Evolutionary conservation across 2,329 filamentous ascomycete genomes (phyloP).

Genomic region (Beauveria brongniartii): DNA sequence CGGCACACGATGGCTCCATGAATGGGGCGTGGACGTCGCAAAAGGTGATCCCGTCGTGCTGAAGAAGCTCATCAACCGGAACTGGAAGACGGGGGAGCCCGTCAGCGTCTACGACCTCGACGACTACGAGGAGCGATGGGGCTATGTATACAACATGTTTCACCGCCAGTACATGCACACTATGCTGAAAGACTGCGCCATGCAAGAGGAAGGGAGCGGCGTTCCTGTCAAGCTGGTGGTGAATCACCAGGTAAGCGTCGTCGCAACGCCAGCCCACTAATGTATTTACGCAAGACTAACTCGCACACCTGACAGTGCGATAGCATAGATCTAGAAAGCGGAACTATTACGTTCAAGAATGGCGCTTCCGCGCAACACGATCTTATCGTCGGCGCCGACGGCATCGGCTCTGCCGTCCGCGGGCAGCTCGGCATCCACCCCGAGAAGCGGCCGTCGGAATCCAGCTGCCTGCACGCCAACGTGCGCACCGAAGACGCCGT

Average conservation of each 20-base stretch:
- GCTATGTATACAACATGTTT: slow-evolving; percentile 61
- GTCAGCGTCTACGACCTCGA: slow-evolving; percentile 55
- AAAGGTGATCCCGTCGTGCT: slow-evolving; percentile 59
- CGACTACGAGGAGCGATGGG: slow-evolving; percentile 59
- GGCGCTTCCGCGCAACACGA: slow-evolving; percentile 44
- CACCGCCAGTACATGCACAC: slow-evolving; percentile 61
- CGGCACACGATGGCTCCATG: slow-evolving; percentile 60
- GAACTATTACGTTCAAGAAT: slow-evolving; percentile 45
- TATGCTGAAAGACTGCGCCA: slow-evolving; percentile 55
- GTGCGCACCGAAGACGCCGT: slow-evolving; percentile 54
- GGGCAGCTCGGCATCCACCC: slow-evolving; percentile 54
- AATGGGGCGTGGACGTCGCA: slow-evolving; percentile 57
- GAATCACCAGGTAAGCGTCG: slow-evolving; percentile 41
- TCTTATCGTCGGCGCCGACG: slow-evolving; percentile 56
- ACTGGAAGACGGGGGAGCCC: slow-evolving; percentile 62
- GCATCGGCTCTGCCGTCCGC: slow-evolving; percentile 58
- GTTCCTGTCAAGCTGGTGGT: slow-evolving; percentile 44
- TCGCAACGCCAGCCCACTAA: background rate
- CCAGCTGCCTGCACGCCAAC: slow-evolving; percentile 57
- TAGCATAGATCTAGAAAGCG: slow-evolving; percentile 43
- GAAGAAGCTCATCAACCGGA: slow-evolving; percentile 58
- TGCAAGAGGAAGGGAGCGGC: slow-evolving; percentile 45
- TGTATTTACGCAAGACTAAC: background rate
- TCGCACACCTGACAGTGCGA: slow-evolving; percentile 26
- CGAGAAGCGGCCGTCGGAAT: slow-evolving; percentile 49